Percentiles rank a stretch among this genome's conserved stretches.
Evolutionary conservation across 75 land plant species (phyloP).

Genomic region (Sequoia sempervirens): DNA sequence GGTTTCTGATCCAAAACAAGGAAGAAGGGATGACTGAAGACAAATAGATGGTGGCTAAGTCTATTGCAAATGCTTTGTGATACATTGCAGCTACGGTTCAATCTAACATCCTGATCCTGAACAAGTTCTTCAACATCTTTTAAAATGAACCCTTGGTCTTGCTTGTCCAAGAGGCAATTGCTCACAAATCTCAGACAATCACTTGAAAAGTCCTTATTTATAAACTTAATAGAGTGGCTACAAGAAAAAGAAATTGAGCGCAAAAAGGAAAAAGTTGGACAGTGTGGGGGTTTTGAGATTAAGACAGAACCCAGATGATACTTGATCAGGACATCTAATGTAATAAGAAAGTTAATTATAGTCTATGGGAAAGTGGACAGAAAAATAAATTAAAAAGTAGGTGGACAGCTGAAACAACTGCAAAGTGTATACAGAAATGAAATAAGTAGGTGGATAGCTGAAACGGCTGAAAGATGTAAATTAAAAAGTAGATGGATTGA

Average conservation of each 20-base stretch:
- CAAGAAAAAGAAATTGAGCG: neutral
- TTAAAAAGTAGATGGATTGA: no score
- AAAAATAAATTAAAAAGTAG: no score
- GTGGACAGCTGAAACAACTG: no score
- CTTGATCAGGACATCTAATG: no score
- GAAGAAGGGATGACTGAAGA: neutral
- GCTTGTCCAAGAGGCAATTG: neutral
- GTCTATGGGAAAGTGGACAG: no score
- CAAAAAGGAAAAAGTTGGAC: neutral
- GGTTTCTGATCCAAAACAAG: neutral
- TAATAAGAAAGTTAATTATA: no score
- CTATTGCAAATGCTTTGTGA: neutral
- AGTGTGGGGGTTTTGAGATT: no score
- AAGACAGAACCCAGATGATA: neutral
- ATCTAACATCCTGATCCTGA: neutral
- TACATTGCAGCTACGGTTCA: neutral
- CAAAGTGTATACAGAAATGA: no score
- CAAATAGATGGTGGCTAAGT: neutral
- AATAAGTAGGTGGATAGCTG: no score
- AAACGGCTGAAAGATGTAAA: no score
- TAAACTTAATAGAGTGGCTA: neutral
- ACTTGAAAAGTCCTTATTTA: no score
- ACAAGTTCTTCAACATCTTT: neutral
- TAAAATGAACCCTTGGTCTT: neutral
- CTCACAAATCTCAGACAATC: neutral